Conservation (phyloP, 78 protist species). For the Dictyostelium capitatum region DNA sequence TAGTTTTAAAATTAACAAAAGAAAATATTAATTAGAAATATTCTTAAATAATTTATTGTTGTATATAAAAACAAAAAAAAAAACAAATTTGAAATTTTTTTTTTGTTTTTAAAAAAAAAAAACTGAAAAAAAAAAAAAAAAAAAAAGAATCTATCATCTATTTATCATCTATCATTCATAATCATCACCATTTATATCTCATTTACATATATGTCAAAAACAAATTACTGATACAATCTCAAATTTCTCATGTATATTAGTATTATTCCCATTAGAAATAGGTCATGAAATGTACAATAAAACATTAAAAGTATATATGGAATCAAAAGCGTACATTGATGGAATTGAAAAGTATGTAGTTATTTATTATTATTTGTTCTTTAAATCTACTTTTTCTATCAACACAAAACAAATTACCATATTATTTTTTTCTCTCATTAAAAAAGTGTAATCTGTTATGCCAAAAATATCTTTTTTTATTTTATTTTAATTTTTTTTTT, state of each 20-base stretch:
- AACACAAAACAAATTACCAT: neutral
- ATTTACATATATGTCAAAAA: neutral
- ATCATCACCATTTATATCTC: neutral
- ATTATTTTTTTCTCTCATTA: neutral
- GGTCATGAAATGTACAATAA: slow-evolving; percentile 66
- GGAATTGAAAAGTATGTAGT: slow-evolving; percentile 64
- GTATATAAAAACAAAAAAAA: too few relatives aligned
- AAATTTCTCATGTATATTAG: neutral
- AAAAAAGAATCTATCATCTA: neutral
- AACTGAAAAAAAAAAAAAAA: neutral
- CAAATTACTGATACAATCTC: neutral
- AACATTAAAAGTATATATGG: slow-evolving; percentile 57
- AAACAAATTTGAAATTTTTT: too few relatives aligned
- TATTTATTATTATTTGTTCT: neutral
- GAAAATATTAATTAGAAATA: too few relatives aligned
- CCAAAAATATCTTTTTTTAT: neutral
- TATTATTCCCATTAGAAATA: slow-evolving; percentile 67
- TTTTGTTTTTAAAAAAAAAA: neutral
- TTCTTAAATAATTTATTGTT: too few relatives aligned
- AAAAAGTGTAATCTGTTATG: neutral
- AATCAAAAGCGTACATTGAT: slow-evolving; percentile 49
- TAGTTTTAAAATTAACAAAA: too few relatives aligned
- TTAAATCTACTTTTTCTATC: neutral
- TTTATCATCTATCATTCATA: neutral
- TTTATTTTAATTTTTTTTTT: neutral